Percentiles rank a stretch among this genome's conserved stretches.
Evolutionary conservation across 2,329 filamentous ascomycete genomes (phyloP).

Genomic region (Aspergillus pseudoviridinutans): DNA sequence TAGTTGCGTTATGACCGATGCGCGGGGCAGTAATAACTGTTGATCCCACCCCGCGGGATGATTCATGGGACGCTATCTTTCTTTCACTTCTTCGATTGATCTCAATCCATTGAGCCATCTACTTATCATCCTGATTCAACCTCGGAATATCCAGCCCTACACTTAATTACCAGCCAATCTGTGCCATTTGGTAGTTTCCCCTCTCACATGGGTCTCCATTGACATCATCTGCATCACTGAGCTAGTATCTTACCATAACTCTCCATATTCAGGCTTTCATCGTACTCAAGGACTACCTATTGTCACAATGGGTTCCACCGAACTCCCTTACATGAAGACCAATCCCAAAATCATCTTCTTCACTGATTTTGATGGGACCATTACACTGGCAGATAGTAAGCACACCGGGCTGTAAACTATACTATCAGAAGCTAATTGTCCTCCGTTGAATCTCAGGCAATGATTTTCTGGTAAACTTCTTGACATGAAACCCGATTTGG

Average conservation of each 20-base stretch:
- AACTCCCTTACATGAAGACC: constrained; percentile 41
- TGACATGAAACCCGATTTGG: neutral
- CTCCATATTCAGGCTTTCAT: neutral
- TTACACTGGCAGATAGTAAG: constrained; percentile 69
- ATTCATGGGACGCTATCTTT: neutral
- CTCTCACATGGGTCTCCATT: neutral
- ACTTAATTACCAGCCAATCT: neutral
- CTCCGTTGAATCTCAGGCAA: constrained; percentile 46
- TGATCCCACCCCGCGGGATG: neutral
- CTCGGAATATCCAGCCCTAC: neutral
- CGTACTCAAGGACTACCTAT: neutral
- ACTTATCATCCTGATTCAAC: neutral
- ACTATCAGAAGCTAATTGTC: constrained; percentile 10
- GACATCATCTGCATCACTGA: neutral
- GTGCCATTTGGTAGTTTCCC: neutral
- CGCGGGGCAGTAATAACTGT: neutral
- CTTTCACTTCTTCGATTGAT: neutral
- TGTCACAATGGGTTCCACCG: constrained; percentile 27
- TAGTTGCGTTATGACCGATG: neutral
- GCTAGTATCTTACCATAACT: neutral
- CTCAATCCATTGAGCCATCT: neutral
- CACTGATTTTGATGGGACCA: constrained; percentile 97
- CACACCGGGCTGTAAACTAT: constrained; percentile 10
- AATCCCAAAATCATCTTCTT: constrained; percentile 95
- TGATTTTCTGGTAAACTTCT: constrained; percentile 55